Percentiles rank a stretch among this genome's conserved stretches.
These are phyloP conservation scores for Xylariaceae sp. DNA, from an alignment of 2,329 filamentous ascomycete genomes.

Conservation along the genomic window DNA sequence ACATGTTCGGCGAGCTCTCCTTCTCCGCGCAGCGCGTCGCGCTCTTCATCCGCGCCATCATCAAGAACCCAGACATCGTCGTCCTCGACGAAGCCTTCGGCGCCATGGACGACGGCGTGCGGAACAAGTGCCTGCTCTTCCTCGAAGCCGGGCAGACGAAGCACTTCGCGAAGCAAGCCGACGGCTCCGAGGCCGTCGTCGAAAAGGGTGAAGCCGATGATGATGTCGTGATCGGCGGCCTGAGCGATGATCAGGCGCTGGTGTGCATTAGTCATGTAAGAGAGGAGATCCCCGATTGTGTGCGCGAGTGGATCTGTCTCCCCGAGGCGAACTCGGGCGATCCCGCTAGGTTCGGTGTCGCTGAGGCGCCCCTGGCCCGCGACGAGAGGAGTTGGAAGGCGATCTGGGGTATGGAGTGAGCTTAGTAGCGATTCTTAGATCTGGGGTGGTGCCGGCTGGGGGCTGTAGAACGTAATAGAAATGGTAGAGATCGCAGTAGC, in stretches of 20 bases:
- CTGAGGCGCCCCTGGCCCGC: slow-evolving; percentile 56
- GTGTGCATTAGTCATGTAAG: slow-evolving; percentile 89
- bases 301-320: slow-evolving; percentile 80
- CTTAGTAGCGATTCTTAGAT: background rate
- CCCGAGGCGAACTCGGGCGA: slow-evolving; percentile 64
- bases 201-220: slow-evolving; percentile 41
- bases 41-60: slow-evolving; percentile 74
- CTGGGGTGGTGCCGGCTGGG: background rate
- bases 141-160: slow-evolving; percentile 60
- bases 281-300: slow-evolving; percentile 80
- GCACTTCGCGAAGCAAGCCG: slow-evolving; percentile 34
- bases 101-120: slow-evolving; percentile 72
- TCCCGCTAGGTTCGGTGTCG: slow-evolving; percentile 58
- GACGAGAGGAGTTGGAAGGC: slow-evolving; percentile 56
- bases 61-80: slow-evolving; percentile 75
- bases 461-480: no score
- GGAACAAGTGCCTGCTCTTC: slow-evolving; percentile 84
- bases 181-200: slow-evolving; percentile 34
- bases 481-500: background rate
- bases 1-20: slow-evolving; percentile 66
- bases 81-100: slow-evolving; percentile 86
- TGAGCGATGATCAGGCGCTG: slow-evolving; percentile 69
- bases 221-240: slow-evolving; percentile 51
- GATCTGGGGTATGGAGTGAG: slow-evolving; percentile 51
- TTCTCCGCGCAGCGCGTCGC: slow-evolving; percentile 81